Evolutionary conservation across 2,329 filamentous ascomycete genomes (phyloP).

Genomic region (Fusarium nygamai): DNA sequence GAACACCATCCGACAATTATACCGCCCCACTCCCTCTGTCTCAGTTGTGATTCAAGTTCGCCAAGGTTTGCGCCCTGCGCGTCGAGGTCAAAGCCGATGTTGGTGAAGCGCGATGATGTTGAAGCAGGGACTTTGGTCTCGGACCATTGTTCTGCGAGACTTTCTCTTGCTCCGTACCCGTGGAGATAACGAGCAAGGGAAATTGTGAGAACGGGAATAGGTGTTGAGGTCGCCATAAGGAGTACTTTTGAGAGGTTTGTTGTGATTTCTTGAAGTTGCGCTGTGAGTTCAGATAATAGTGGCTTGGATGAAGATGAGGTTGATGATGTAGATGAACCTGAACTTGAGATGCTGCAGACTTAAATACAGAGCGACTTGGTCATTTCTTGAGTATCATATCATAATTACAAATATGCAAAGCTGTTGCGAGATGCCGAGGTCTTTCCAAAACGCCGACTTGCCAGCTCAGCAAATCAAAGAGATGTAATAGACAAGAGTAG

Average conservation of each 20-base stretch:
- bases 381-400: accelerated
- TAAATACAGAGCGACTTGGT: accelerated
- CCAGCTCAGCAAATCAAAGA: accelerated
- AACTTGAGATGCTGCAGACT: accelerated
- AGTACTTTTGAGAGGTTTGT: accelerated
- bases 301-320: accelerated
- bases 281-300: accelerated
- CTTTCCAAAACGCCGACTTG: neutral
- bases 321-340: accelerated
- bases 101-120: neutral
- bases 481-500: accelerated
- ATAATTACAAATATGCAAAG: neutral
- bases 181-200: constrained; percentile 10
- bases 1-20: constrained; percentile 16
- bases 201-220: neutral
- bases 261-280: neutral
- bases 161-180: neutral
- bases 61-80: neutral
- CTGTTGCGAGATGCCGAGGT: neutral
- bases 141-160: constrained; percentile 4
- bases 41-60: neutral
- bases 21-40: neutral
- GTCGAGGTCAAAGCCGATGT: constrained; percentile 13
- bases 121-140: neutral
- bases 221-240: neutral